Base-by-base conservation (phyloP, 2,329 filamentous ascomycete species). In the Fusarium bactridioides region DNA sequence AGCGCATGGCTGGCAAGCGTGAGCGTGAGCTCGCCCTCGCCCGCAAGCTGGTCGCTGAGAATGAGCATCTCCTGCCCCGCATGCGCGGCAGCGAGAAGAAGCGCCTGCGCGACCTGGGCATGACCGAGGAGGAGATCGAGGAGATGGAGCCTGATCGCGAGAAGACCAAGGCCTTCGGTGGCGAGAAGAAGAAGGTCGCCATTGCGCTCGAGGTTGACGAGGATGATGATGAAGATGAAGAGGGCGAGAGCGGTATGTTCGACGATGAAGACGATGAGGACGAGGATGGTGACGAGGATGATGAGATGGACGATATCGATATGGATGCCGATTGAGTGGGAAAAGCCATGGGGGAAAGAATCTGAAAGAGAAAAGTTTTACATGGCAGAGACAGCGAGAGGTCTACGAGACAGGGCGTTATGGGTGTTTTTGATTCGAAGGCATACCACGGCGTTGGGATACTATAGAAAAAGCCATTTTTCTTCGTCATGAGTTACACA, bases 1-100 rank as follows among this genome's bases (percentile, higher is more conserved):
- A 92, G 80, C 91, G 96, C 81, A 94, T 98, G 93, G 91, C 91
- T 58, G 95, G 95, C 82, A 97, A 97, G 85, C 92, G 93, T 84
- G 93, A 93, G 83, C 89, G 91, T 80, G 91, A 96, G 86, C 87
- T 93, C 73, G 92, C 91, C 78, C 86, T 88, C 72, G 94, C 97
- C 80, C 87, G 94, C 82, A 96, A 95, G 86, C 88, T 98, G 74
- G 95, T 99, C 57, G 92, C 91, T 76, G 91, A 96, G 86, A 95
- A 97, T 84, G 91, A 94, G 86, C 96, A 99, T 84, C 88, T 99
- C 82, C 89, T 99, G 78, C 94, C 94, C 76, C 89, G 89, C 80
- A 85, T 92, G 81, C 85, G 89, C 76, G 89, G 87, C 77, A 89
- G 86, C 82, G 89, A 91, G 85, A 87, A 86, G 83, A 84, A 84